Evolutionary conservation across 164 flowering plant genomes (phyloP).

Genomic region (Protea cynaroides): DNA sequence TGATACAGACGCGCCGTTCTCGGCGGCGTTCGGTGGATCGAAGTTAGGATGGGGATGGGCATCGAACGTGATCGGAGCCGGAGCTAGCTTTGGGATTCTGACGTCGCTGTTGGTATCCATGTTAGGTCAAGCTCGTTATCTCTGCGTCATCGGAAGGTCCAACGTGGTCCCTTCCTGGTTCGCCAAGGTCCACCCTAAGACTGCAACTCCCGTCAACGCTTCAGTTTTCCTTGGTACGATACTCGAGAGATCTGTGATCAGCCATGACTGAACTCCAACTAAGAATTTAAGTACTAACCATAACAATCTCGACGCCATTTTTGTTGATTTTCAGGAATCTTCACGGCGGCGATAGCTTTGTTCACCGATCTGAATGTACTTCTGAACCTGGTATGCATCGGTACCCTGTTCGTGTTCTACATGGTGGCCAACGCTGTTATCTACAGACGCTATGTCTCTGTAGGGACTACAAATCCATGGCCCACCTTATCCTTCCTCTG

Average conservation of each 20-base stretch:
- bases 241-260: neutral
- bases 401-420: slow-evolving; percentile 88
- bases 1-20: slow-evolving; percentile 45
- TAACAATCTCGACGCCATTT: neutral
- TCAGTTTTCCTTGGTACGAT: slow-evolving; percentile 63
- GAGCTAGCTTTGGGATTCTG: slow-evolving; percentile 81
- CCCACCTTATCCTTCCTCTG: slow-evolving; percentile 61
- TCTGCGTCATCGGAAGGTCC: slow-evolving; percentile 82
- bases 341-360: slow-evolving; percentile 65
- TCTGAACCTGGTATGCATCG: slow-evolving; percentile 75
- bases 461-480: slow-evolving; percentile 56
- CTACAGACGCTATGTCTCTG: slow-evolving; percentile 62
- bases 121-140: slow-evolving; percentile 88
- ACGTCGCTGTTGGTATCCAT: slow-evolving; percentile 87
- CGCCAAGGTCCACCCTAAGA: slow-evolving; percentile 81
- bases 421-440: slow-evolving; percentile 93
- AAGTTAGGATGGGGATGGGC: slow-evolving; percentile 74
- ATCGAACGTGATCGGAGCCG: slow-evolving; percentile 64
- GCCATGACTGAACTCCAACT: too few relatives aligned
- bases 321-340: slow-evolving; percentile 47
- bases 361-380: slow-evolving; percentile 77
- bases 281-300: too few relatives aligned
- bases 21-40: slow-evolving; percentile 42
- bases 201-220: slow-evolving; percentile 85
- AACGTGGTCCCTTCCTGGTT: slow-evolving; percentile 75